phyloP scores from a whole-genome alignment of 495 filamentous ascomycete species.

The Xylaria grammica region DNA sequence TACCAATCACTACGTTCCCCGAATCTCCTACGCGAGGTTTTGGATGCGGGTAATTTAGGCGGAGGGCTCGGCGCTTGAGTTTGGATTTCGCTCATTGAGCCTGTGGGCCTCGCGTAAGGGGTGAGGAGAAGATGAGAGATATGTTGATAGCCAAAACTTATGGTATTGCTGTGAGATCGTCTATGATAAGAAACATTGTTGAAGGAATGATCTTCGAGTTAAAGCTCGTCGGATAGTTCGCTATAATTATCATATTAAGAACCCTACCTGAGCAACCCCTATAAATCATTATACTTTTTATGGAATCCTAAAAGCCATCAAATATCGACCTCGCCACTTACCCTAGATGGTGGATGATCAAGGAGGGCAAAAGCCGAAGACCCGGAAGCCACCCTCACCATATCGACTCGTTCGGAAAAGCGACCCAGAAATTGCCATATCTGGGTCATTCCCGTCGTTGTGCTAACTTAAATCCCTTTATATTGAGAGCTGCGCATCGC shows the following conservation, averaged over 20 bases:
- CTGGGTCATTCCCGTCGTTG: not conserved
- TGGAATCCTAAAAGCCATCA: not conserved
- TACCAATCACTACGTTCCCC: slow-evolving; percentile 16
- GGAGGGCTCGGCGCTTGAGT: not conserved
- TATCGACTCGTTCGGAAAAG: not conserved
- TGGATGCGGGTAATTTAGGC: slow-evolving; percentile 23
- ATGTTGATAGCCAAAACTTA: not conserved
- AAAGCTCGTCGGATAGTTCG: not conserved
- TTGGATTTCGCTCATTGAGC: not conserved
- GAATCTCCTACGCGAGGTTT: not conserved
- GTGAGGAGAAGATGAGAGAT: not conserved
- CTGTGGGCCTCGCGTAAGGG: not conserved
- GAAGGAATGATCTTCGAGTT: not conserved
- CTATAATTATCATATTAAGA: not conserved
- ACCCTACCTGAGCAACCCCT: no score
- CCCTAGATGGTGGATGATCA: not conserved
- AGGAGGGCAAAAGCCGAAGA: slow-evolving; percentile 9
- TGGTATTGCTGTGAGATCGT: not conserved
- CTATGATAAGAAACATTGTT: not conserved
- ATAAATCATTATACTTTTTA: no score
- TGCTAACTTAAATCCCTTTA: not conserved
- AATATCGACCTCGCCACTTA: not conserved
- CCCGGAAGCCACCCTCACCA: slow-evolving; percentile 12
- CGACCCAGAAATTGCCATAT: not conserved
- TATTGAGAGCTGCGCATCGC: not conserved